Evolutionary conservation across 345 rosid species (phyloP).

Genomic region (Salix viminalis): DNA sequence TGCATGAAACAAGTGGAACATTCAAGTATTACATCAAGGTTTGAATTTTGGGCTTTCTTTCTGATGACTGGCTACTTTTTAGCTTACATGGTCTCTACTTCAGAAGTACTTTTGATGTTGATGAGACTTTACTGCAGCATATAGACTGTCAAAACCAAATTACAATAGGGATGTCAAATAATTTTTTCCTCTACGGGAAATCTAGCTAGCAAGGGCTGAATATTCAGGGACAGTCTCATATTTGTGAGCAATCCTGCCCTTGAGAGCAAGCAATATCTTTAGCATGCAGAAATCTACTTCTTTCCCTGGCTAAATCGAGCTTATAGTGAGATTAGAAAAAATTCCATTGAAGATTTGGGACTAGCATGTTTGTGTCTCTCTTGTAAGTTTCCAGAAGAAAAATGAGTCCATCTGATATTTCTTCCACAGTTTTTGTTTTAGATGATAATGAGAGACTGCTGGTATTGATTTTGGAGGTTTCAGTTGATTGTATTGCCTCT

Average conservation of each 20-base stretch:
- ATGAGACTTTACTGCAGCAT: neutral
- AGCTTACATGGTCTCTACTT: neutral
- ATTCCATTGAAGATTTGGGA: neutral
- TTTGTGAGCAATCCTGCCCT: neutral
- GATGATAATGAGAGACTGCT: neutral
- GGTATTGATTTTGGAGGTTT: neutral
- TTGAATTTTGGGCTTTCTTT: constrained; percentile 13
- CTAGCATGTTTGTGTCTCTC: neutral
- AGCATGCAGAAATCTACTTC: neutral
- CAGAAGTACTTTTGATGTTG: neutral
- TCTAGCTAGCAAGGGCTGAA: neutral
- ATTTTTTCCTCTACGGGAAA: neutral
- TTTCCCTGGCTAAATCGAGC: neutral
- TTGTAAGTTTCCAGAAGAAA: neutral
- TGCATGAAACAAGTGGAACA: constrained; percentile 76
- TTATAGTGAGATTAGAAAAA: neutral
- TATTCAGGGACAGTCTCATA: neutral
- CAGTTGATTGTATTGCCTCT: neutral
- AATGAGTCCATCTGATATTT: neutral
- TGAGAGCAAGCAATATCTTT: neutral
- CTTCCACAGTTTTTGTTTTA: neutral
- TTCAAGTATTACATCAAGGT: constrained; percentile 98
- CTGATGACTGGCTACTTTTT: neutral
- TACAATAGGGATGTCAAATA: neutral
- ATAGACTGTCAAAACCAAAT: neutral